These are phyloP conservation scores for Claviceps pazoutovae DNA, from an alignment of 2,329 filamentous ascomycete genomes.

Conservation along the genomic window DNA sequence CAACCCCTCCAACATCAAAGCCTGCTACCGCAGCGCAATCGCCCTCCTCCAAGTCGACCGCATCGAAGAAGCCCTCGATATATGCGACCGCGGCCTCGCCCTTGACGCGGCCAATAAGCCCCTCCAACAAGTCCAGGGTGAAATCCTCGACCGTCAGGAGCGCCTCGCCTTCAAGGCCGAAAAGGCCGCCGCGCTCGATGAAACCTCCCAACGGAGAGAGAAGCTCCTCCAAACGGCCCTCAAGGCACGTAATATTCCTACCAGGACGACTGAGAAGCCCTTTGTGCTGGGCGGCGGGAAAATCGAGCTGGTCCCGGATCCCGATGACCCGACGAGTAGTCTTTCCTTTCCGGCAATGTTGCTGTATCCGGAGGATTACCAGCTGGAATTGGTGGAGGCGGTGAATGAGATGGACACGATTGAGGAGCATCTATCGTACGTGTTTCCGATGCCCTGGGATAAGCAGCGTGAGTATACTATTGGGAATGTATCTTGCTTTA, in stretches of 20 bases:
- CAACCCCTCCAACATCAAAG: slow-evolving; percentile 74
- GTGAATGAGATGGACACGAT: slow-evolving; percentile 68
- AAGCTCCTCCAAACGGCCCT: slow-evolving; percentile 52
- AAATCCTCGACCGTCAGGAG: slow-evolving; percentile 47
- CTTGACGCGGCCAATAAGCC: slow-evolving; percentile 59
- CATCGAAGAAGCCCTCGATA: slow-evolving; percentile 65
- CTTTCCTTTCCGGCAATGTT: slow-evolving; percentile 69
- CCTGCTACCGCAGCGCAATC: slow-evolving; percentile 70
- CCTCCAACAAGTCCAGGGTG: slow-evolving; percentile 45
- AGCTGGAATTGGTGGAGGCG: slow-evolving; percentile 83
- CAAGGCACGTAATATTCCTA: slow-evolving; percentile 53
- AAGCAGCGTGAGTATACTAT: slow-evolving; percentile 47
- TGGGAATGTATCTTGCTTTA: slow-evolving; percentile 66
- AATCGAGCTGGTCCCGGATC: slow-evolving; percentile 56
- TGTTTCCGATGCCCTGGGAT: slow-evolving; percentile 87
- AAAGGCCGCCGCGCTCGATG: slow-evolving; percentile 40
- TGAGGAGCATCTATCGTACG: slow-evolving; percentile 66
- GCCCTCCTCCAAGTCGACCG: slow-evolving; percentile 71
- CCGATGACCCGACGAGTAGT: slow-evolving; percentile 55
- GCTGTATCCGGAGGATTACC: slow-evolving; percentile 67
- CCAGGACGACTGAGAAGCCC: slow-evolving; percentile 51
- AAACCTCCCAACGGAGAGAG: slow-evolving; percentile 40
- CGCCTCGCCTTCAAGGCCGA: slow-evolving; percentile 40
- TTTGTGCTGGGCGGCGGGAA: slow-evolving; percentile 80
- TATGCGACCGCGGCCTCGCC: slow-evolving; percentile 57